Evolutionary conservation across 495 filamentous ascomycete genomes (phyloP), one percentile per base, ranked within the genome.

Genomic region (Astrothelium subdiscretum): DNA sequence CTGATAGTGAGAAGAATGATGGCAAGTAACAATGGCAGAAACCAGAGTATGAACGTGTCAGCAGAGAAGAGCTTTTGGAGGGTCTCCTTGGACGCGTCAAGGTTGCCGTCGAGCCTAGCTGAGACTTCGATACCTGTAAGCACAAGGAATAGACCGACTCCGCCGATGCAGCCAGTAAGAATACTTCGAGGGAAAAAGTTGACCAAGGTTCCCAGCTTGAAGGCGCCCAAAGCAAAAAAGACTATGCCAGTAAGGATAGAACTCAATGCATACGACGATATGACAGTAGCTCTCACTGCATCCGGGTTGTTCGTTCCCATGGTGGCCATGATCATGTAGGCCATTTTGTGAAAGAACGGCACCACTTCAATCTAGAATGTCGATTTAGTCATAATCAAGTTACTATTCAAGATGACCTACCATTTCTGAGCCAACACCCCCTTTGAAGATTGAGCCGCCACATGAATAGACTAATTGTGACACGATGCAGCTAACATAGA

Each of bases 291-390:
- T 58, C 96, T 81, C 31, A 97, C 88, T 2, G 90, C 85, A 63
- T 92, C 83, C 1, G 87, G 85, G 43, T 94, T 87, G 38, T 92
- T 85, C 66, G 87, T 83, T 5, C 91, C 90, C 52, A 97, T 85
- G 31, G 79, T 77, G 27, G 77, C 75, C 67, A 96, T 83, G 64
- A 97, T 95, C 12, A 87, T 91, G 69, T 87, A 87, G 0, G 92
- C 91, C 92, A 97, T 97, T 68, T 90, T 92, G 71, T 97, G 92
- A 70, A 96, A 96, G 74, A 96, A 97, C 2, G 92, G 92, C 6
- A 97, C 91, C 8, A 97, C 91, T 76, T 97, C 92, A 63, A 97
- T 97, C 84, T 86, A 67, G 5, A 8, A n/a, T 54, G 3, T 20
- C 51, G 24, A 2, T 18, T 73, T 38, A 74, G 65, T 29, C 32